Base-by-base conservation (phyloP, 805 yeast genomes). In the Suhomyces kilbournensis region DNA sequence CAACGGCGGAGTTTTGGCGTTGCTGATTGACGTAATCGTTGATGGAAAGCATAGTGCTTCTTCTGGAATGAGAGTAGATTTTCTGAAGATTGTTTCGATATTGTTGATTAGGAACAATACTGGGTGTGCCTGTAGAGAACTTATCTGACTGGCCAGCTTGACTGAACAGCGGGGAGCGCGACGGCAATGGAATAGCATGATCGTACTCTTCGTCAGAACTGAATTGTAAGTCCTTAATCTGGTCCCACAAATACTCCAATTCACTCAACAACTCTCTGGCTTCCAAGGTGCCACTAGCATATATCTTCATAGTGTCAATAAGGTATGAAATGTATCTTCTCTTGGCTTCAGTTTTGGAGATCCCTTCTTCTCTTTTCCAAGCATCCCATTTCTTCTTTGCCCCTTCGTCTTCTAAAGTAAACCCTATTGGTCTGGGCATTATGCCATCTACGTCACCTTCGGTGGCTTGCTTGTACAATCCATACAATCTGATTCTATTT, bases 381-480 rank as follows among this genome's bases (percentile, higher is more conserved):
- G 96, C 90, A 60, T 87, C 92, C 86, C 91, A 88, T 65, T 90
- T 89, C 59, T 83, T 78, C 62, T 81, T 80, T 8, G 86, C 86
- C 3, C 84, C 85, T 56, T 79, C 85, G 60, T 83, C 89, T 57
- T 84, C 90, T 7, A 80, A 73, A 1, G 80, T 67, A 42, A 65
- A 67, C 4, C 91, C 92, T 1, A 68, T 67, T 0, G 93, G 93
- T 46, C 90, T 71, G 2, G 79, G 78, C 82, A 87, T 79, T 42
- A 86, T 75, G 2, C 85, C 85, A 46, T 78, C 80, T 7, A 88
- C 90, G 65, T 90, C 83, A 7, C 97, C 97, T 67, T 88, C 93
- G 4, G 96, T 90, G 1, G 96, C 92, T 64, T 90, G 97, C 61
- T 90, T 90, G 70, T 89, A 90, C 48, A 90, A 76, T 0, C 96